phyloP scores from a whole-genome alignment of 306 rosid genomes.

The Vigna nakashimae region DNA sequence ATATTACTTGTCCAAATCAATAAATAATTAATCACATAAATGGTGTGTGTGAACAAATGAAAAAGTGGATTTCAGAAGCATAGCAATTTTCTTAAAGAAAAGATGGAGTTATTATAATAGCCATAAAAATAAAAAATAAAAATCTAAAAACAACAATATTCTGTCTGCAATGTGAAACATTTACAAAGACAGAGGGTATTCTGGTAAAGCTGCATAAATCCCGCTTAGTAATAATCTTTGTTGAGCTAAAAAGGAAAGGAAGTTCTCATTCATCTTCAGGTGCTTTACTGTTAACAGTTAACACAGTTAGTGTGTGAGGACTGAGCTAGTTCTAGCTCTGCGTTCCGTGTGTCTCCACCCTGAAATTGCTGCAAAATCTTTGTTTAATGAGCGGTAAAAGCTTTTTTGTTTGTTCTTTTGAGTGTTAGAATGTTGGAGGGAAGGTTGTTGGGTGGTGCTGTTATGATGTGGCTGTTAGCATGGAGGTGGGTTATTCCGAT shows the following conservation, averaged over 20 bases:
- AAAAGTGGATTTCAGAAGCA: neutral
- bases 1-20: constrained; percentile 11
- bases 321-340: neutral
- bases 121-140: neutral
- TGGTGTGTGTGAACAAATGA: neutral
- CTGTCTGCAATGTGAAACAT: neutral
- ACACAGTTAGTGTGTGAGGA: neutral
- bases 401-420: neutral
- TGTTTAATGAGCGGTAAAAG: neutral
- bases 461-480: constrained; percentile 36
- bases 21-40: neutral
- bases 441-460: constrained; percentile 28
- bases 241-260: neutral
- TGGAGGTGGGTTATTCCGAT: constrained; percentile 38
- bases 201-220: neutral
- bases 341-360: neutral
- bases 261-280: neutral
- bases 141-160: neutral
- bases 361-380: neutral
- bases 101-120: too few relatives aligned
- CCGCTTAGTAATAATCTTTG: neutral
- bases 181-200: neutral
- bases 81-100: neutral
- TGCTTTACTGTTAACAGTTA: constrained; percentile 31
- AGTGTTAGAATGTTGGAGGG: constrained; percentile 47